A percentile compares a stretch with the other conserved stretches of the same genome.
Conservation (phyloP, 495 filamentous ascomycete species). For the Penicillium goetzii region DNA sequence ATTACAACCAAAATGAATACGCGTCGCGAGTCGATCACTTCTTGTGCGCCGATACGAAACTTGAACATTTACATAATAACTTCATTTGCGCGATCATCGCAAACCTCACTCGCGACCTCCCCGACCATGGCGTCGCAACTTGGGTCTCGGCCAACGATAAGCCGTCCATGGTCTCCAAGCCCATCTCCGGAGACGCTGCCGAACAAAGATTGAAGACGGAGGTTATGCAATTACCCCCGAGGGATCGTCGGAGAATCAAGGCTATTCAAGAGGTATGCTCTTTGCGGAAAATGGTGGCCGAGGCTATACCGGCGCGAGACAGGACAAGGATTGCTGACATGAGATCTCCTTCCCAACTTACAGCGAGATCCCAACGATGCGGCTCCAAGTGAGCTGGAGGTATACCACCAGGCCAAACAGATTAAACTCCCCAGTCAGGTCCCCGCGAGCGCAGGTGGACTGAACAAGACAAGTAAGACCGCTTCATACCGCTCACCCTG, state of each 20-base stretch:
- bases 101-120: constrained; percentile 85
- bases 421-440: constrained; percentile 70
- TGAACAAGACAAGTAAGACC: constrained; percentile 85
- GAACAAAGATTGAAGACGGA: constrained; percentile 90
- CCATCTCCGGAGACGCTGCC: constrained; percentile 81
- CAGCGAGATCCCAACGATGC: constrained; percentile 71
- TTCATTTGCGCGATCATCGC: constrained; percentile 82
- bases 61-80: constrained; percentile 86
- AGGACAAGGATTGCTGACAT: background rate
- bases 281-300: background rate
- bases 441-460: constrained; percentile 79
- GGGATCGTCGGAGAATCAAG: constrained; percentile 87
- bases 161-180: constrained; percentile 77
- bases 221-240: constrained; percentile 86
- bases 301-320: background rate
- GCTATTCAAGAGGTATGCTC: constrained; percentile 63
- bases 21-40: constrained; percentile 74
- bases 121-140: constrained; percentile 86
- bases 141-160: constrained; percentile 98
- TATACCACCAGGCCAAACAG: constrained; percentile 70
- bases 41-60: constrained; percentile 68
- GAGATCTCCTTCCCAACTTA: background rate
- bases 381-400: constrained; percentile 64
- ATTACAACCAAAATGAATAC: constrained; percentile 84
- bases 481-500: background rate